Evolutionary conservation across 495 filamentous ascomycete genomes (phyloP).

Genomic region (Penicillium subrubescens): DNA sequence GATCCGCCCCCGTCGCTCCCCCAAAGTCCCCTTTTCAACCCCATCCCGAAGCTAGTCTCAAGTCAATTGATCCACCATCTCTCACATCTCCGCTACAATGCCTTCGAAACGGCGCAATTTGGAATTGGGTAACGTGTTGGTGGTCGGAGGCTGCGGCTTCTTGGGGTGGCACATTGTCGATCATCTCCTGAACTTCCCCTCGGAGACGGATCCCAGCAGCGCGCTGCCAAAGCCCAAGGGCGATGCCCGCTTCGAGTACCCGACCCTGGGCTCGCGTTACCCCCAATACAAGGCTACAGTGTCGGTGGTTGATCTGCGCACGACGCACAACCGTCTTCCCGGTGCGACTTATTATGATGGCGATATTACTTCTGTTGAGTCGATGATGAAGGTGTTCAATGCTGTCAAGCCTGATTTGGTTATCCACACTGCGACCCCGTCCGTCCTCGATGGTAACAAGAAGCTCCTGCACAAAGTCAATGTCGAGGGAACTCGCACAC

Average conservation of each 20-base stretch:
- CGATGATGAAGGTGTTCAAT: slow-evolving; percentile 65
- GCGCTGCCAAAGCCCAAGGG: slow-evolving; percentile 42
- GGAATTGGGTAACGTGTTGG: slow-evolving; percentile 52
- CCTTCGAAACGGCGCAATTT: slow-evolving; percentile 38
- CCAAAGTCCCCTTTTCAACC: slow-evolving; percentile 18
- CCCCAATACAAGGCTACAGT: slow-evolving; percentile 56
- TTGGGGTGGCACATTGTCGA: slow-evolving; percentile 61
- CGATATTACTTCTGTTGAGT: slow-evolving; percentile 78
- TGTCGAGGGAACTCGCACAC: slow-evolving; percentile 79
- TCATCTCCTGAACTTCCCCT: slow-evolving; percentile 56
- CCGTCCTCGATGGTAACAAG: slow-evolving; percentile 53
- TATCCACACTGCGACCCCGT: slow-evolving; percentile 90
- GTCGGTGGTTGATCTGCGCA: slow-evolving; percentile 85
- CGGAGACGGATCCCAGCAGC: slow-evolving; percentile 47
- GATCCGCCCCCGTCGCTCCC: slow-evolving; percentile 19
- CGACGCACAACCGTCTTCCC: slow-evolving; percentile 70
- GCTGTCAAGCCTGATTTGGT: slow-evolving; percentile 81
- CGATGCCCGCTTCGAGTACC: slow-evolving; percentile 45
- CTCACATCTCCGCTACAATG: slow-evolving; percentile 27
- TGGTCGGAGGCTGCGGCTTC: slow-evolving; percentile 61
- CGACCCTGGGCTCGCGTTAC: slow-evolving; percentile 42
- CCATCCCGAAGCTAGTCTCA: slow-evolving; percentile 3
- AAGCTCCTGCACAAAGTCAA: slow-evolving; percentile 71
- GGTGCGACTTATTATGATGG: slow-evolving; percentile 78
- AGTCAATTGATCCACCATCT: slow-evolving; percentile 7